These are phyloP conservation scores for Xylaria flabelliformis DNA, from an alignment of 495 filamentous ascomycete species.

Conservation along the genomic window DNA sequence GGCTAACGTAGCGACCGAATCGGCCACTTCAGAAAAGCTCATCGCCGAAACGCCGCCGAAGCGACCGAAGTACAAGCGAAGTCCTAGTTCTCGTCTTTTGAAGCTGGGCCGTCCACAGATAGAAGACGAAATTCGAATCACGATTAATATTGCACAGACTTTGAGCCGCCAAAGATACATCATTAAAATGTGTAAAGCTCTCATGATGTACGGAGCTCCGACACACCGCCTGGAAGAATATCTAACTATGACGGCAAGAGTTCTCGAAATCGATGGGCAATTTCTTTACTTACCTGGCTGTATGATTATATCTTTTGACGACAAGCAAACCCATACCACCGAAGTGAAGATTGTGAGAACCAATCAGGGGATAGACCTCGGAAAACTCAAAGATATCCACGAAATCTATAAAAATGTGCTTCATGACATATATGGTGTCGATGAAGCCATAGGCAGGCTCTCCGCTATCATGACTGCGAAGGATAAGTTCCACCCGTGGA, in stretches of 20 bases:
- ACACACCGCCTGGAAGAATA: constrained; percentile 81
- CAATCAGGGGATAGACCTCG: constrained; percentile 80
- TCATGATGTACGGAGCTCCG: constrained; percentile 86
- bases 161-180: constrained; percentile 84
- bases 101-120: constrained; percentile 46
- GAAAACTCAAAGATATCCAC: constrained; percentile 82
- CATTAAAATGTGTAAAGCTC: constrained; percentile 79
- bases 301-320: constrained; percentile 96
- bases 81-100: constrained; percentile 48
- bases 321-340: constrained; percentile 85
- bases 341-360: constrained; percentile 88
- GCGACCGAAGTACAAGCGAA: constrained; percentile 47
- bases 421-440: constrained; percentile 83
- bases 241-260: constrained; percentile 87
- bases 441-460: constrained; percentile 77
- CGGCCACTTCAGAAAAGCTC: constrained; percentile 31
- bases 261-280: constrained; percentile 88
- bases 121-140: constrained; percentile 79
- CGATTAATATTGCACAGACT: constrained; percentile 85
- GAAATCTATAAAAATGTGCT: constrained; percentile 93
- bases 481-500: constrained; percentile 70
- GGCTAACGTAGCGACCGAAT: constrained; percentile 48
- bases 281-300: constrained; percentile 93
- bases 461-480: constrained; percentile 68
- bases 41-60: constrained; percentile 41